Base-by-base conservation (phyloP, 2,329 filamentous ascomycete species). In the Alternaria burnsii region DNA sequence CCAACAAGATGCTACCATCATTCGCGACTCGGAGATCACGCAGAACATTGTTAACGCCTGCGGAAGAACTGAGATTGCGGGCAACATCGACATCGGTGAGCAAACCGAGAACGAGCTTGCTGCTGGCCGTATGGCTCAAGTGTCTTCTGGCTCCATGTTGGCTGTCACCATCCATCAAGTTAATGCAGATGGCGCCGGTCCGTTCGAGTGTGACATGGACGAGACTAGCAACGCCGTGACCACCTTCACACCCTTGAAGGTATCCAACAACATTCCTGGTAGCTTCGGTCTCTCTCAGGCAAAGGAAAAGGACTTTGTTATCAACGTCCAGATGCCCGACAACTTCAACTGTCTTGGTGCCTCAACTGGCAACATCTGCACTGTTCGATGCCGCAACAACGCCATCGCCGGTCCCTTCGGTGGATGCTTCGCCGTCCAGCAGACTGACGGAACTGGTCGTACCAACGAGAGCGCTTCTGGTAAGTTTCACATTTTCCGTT, bases 151-250 rank as follows among this genome's bases (percentile, higher is more conserved):
- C 41, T 70, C 67, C 9, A 66, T 62, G 9, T 61, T 78, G 34
- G 66, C 67, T 18, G 75, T 78, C 52, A 78, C 78, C 9, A 79
- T 78, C 38, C 84, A 86, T 67, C 85, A 87, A 70, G 87, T 90
- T 70, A 90, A 90, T 74, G 82, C 82, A 24, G 88, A 90, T 68
- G 88, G 88, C 51, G 88, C 85, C 52, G 88, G 88, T 3, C 88
- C 88, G 1, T 89, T 88, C 73, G 84, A 82, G 7, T 89, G 87
- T 78, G 87, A 87, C 79, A 86, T 90, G 71, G 88, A 89, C 72
- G 76, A 81, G 62, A 87, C 87, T 52, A 88, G 81, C 60, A 75
- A 73, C 40, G 70, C 71, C 24, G 83, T 81, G 22, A 74, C 80
- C 50, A 81, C 82, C 59, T 81, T 80, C 50, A 79, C 83, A 55